These are phyloP conservation scores for Vicia faba DNA, from an alignment of 306 rosid genomes.

Conservation along the genomic window DNA sequence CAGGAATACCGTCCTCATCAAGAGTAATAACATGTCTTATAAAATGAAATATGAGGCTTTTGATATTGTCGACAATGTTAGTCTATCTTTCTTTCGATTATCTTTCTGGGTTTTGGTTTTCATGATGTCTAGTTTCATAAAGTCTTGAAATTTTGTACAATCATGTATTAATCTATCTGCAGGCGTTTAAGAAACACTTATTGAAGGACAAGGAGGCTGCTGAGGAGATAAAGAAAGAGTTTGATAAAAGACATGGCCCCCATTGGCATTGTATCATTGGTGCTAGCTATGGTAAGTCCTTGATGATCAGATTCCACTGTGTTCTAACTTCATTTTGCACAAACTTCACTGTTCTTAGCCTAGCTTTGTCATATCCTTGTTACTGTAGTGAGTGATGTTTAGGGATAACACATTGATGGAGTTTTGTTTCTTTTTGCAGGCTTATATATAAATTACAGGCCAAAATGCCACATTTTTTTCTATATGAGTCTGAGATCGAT, in stretches of 20 bases:
- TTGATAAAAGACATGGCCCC: conserved; percentile 80
- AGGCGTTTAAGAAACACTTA: conserved; percentile 82
- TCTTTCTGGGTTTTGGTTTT: conserved; percentile 32
- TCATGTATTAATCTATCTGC: background rate
- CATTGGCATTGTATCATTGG: conserved; percentile 98
- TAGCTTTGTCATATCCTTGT: no score
- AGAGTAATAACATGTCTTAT: no score
- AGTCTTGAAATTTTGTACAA: conserved; percentile 18
- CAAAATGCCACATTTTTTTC: background rate
- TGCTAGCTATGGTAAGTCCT: conserved; percentile 72
- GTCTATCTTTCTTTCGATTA: conserved; percentile 30
- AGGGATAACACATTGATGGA: background rate
- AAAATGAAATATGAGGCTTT: conserved; percentile 84
- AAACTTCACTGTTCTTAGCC: no score
- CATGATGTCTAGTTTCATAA: conserved; percentile 1
- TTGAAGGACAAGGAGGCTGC: conserved; percentile 82
- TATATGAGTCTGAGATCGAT: background rate
- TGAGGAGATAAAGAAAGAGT: conserved; percentile 82
- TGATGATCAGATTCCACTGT: no score
- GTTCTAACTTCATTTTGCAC: no score
- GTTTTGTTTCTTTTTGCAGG: background rate
- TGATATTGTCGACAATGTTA: conserved; percentile 74
- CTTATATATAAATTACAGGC: background rate
- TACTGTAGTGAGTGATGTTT: no score
- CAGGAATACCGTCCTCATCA: conserved; percentile 56